Conservation (phyloP, 768 basidiomycete genomes). For the Rhodotorula babjevae region DNA sequence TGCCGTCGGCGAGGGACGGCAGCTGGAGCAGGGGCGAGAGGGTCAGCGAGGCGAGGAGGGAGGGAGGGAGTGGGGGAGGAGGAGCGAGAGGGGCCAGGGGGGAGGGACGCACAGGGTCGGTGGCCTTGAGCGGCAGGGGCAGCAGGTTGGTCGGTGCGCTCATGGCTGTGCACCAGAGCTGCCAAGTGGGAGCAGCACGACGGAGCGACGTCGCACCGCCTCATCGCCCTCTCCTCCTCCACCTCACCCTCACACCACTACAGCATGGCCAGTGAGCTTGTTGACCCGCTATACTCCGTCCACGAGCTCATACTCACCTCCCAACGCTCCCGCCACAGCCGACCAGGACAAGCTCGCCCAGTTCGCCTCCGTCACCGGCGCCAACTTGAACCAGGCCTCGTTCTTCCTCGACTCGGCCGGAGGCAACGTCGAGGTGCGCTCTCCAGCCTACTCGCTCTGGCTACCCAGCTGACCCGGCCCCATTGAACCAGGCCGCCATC, state of each 20-base stretch:
- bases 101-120: background rate
- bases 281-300: too few relatives aligned
- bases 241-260: too few relatives aligned
- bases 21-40: background rate
- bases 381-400: constrained; percentile 22
- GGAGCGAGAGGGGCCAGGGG: background rate
- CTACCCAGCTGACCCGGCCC: background rate
- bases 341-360: constrained; percentile 15
- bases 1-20: background rate
- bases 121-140: constrained; percentile 14
- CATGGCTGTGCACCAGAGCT: background rate
- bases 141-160: constrained; percentile 9
- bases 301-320: background rate
- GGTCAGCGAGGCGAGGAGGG: background rate
- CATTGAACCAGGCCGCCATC: constrained; percentile 37
- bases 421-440: constrained; percentile 32
- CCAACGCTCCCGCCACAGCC: background rate
- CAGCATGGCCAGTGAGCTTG: background rate
- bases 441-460: fast-evolving
- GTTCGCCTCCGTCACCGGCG: constrained; percentile 28
- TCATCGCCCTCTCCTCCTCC: background rate
- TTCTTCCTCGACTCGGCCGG: constrained; percentile 40
- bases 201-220: background rate
- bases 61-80: background rate
- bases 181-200: background rate